Conservation (phyloP, 768 basidiomycete genomes). For the Mrakia blollopis region DNA sequence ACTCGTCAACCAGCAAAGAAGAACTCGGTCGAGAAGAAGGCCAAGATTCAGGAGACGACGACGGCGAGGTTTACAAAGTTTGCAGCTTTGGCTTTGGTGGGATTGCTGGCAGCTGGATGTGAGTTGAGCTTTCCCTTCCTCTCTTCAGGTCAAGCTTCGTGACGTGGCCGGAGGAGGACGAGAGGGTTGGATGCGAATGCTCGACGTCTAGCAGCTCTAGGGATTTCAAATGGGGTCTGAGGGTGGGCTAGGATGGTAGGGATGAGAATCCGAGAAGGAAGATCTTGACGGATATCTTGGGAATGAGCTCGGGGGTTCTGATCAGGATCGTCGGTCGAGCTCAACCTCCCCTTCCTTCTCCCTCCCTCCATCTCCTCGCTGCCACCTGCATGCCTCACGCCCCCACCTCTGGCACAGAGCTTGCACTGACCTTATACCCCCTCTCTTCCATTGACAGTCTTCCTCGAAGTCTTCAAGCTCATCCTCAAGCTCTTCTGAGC, state of each 20-base stretch:
- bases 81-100: slow-evolving; percentile 20
- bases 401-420: not conserved
- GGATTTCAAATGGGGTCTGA: not conserved
- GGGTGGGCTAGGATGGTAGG: not conserved
- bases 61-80: slow-evolving; percentile 1
- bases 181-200: not conserved
- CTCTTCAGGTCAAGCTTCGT: not conserved
- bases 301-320: not conserved
- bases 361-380: not conserved
- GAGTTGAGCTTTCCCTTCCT: not conserved
- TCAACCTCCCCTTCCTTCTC: not conserved
- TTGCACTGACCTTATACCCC: not conserved
- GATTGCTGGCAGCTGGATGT: slow-evolving; percentile 24
- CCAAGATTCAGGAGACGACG: not conserved
- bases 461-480: slow-evolving; percentile 23
- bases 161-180: not conserved
- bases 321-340: not conserved
- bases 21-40: not conserved
- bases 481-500: slow-evolving; percentile 19
- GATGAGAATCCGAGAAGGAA: not conserved
- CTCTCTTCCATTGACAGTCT: slow-evolving; percentile 12
- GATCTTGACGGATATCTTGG: not conserved
- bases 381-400: not conserved
- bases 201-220: not conserved
- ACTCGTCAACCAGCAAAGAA: slow-evolving; percentile 24